phyloP scores from a whole-genome alignment of 352 stramenopile species.

The Phytophthora crassamura region DNA sequence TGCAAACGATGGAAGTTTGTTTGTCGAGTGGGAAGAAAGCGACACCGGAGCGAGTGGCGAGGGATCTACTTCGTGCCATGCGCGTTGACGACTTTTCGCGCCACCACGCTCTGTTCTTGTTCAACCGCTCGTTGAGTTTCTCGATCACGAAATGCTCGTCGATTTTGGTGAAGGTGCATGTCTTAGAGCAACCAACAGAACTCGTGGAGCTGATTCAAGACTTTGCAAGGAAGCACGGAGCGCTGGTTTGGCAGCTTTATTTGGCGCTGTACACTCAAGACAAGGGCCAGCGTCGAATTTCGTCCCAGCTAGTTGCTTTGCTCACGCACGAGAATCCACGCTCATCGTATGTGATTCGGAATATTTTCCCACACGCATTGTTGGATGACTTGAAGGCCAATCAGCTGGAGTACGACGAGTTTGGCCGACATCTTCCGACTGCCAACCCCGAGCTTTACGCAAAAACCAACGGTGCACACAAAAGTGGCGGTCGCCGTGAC shows the following conservation, averaged over 20 bases:
- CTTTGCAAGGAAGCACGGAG: conserved; percentile 84
- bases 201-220: conserved; percentile 89
- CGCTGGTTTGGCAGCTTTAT: conserved; percentile 86
- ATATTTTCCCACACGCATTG: conserved; percentile 83
- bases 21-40: conserved; percentile 88
- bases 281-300: conserved; percentile 87
- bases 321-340: conserved; percentile 87
- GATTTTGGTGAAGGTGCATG: conserved; percentile 88
- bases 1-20: conserved; percentile 88
- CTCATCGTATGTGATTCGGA: conserved; percentile 85
- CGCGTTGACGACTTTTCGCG: conserved; percentile 88
- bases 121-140: conserved; percentile 88
- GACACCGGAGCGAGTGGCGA: conserved; percentile 76
- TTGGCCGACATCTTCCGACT: conserved; percentile 72
- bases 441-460: conserved; percentile 51
- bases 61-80: conserved; percentile 84
- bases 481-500: conserved; percentile 56
- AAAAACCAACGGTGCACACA: conserved; percentile 52
- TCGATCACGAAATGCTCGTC: conserved; percentile 87
- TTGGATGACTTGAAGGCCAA: conserved; percentile 78
- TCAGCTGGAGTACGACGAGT: conserved; percentile 87
- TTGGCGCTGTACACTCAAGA: conserved; percentile 83
- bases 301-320: conserved; percentile 83
- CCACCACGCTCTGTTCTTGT: conserved; percentile 85
- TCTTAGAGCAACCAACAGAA: conserved; percentile 86